Base-by-base conservation (phyloP, 345 rosid species). In the Gossypium stocksii region DNA sequence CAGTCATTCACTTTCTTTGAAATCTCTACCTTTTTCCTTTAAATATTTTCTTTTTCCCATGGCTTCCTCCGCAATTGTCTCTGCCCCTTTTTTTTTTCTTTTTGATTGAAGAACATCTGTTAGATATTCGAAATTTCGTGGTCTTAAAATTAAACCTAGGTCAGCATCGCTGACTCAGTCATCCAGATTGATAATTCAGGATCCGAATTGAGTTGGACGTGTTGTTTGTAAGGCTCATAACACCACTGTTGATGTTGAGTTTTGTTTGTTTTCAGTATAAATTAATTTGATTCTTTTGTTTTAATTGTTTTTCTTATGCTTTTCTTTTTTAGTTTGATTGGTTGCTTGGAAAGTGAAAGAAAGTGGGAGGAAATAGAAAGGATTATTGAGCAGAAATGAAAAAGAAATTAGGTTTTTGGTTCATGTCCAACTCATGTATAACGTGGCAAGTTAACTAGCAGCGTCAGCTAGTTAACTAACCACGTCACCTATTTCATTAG, bases 211-310 rank as follows among this genome's bases (percentile, higher is more conserved):
- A 60, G 20, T 64, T 46, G 1, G 6, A 34, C 38, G 1, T 29
- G 38, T 3, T 3, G 38, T 29, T 29, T 29, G 38, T 29, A 29
- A 81, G 64, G 78, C 80, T 66, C 80, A 81, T 16, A 43, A 80
- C 2, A 77, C 78, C 9, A 74, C 62, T 19, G 66, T 77, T 7
- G 77, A 74, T 3, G 78, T 80, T 77, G 6, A 41, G 74, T 70
- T 27, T 25, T 44, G 3, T n/a, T 10, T 16, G 11, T 34, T 46
- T 49, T 48, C 12, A 0, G 1, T 7, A 38, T 48, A 3, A 15
- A 34, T 16, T 58, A 2, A 9, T 78, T 64, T 64, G 67, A 17
- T 45, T 63, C 0, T 7, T 4, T 0, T 34, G 1, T 34, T 34
- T 34, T 34, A 34, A 34, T 34, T 34, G 1, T 34, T 34, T 34